Evolutionary conservation across 169 alveolate genomes (phyloP).

Genomic region (Cryptosporidium bovis): DNA sequence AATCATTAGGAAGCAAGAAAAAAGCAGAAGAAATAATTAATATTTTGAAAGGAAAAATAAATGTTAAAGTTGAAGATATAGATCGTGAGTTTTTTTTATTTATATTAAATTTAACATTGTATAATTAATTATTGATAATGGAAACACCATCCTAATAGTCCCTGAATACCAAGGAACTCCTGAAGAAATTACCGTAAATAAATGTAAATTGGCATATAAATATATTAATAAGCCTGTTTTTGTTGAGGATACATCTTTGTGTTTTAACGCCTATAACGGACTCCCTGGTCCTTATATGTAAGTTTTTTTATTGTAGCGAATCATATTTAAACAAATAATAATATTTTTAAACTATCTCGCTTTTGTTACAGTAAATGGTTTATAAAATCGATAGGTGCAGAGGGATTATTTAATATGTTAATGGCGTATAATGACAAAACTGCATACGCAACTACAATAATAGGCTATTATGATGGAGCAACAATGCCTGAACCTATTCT

Average conservation of each 20-base stretch:
- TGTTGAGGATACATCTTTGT: conserved; percentile 92
- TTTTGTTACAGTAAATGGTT: conserved; percentile 87
- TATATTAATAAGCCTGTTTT: conserved; percentile 84
- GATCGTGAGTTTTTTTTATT: conserved; percentile 34
- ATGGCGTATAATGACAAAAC: conserved; percentile 87
- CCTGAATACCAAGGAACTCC: conserved; percentile 84
- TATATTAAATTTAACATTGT: background rate
- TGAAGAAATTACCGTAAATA: conserved; percentile 82
- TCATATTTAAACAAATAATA: background rate
- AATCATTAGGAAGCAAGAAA: conserved; percentile 22
- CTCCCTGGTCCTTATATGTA: conserved; percentile 96
- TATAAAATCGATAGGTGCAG: conserved; percentile 85
- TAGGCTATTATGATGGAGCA: conserved; percentile 82
- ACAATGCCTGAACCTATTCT: conserved; percentile 81
- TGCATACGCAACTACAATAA: conserved; percentile 88
- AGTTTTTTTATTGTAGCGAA: background rate
- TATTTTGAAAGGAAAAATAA: conserved; percentile 8
- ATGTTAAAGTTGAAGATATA: conserved; percentile 12
- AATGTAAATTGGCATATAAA: conserved; percentile 82
- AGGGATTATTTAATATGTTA: conserved; percentile 88
- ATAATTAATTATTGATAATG: background rate
- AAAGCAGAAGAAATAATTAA: conserved; percentile 18
- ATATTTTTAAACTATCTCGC: background rate
- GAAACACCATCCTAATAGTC: conserved; percentile 41
- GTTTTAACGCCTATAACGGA: conserved; percentile 91